These are phyloP conservation scores for Helotiales sp. DNA, from an alignment of 2,329 filamentous ascomycete genomes.

Conservation along the genomic window DNA sequence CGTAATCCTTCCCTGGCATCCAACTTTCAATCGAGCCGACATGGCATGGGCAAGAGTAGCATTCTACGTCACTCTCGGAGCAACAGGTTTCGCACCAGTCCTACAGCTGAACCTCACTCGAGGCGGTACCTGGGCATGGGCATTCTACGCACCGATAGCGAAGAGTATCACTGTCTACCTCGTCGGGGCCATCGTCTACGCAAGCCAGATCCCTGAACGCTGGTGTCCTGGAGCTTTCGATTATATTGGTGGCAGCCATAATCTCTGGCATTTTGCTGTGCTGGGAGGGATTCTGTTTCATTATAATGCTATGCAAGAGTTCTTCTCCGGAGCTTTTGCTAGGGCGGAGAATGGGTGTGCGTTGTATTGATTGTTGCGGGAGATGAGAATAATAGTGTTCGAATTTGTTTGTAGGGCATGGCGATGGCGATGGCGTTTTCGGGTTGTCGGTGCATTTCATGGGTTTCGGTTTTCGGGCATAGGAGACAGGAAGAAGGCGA, in stretches of 20 bases:
- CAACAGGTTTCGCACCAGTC: conserved; percentile 87
- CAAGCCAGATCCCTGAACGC: conserved; percentile 87
- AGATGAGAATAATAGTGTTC: conserved; percentile 1
- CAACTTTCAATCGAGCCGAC: conserved; percentile 86
- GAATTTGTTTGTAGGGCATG: conserved; percentile 13
- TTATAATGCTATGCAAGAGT: conserved; percentile 92
- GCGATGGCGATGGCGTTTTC: conserved; percentile 10
- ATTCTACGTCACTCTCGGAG: conserved; percentile 85
- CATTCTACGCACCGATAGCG: conserved; percentile 84
- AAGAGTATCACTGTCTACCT: conserved; percentile 90
- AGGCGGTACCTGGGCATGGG: conserved; percentile 75
- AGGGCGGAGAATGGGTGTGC: conserved; percentile 49
- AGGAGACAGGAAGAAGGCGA: neutral
- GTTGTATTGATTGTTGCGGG: conserved; percentile 21
- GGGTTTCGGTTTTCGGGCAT: neutral
- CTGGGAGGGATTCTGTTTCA: conserved; percentile 96
- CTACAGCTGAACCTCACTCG: conserved; percentile 79
- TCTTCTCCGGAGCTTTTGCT: conserved; percentile 78
- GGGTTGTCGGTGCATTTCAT: conserved; percentile 5
- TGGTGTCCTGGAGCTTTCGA: conserved; percentile 94
- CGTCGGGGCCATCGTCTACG: conserved; percentile 81
- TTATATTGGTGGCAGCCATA: conserved; percentile 93
- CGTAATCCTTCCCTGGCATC: conserved; percentile 93
- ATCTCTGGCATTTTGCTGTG: conserved; percentile 95
- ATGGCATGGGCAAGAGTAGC: conserved; percentile 91